Percentiles rank a stretch among this genome's conserved stretches.
phyloP scores from a whole-genome alignment of 495 filamentous ascomycete species.

The Xylaria nigripes region DNA sequence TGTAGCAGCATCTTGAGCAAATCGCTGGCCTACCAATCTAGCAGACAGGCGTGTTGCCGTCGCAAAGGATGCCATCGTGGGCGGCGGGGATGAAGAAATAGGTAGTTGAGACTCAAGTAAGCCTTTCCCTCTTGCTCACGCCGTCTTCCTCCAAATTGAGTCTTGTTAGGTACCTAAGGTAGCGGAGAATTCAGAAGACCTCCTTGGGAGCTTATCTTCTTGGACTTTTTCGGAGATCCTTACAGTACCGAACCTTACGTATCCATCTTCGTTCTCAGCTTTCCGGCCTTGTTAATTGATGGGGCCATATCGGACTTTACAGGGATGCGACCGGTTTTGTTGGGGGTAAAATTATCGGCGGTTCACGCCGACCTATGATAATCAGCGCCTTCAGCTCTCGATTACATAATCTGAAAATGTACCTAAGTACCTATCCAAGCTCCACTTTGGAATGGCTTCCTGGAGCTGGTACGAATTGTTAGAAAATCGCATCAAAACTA shows the following conservation, averaged over 20 bases:
- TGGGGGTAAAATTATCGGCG: neutral
- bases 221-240: conserved; percentile 10
- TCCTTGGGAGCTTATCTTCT: conserved; percentile 18
- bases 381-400: neutral
- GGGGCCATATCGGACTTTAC: conserved; percentile 1
- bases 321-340: conserved; percentile 3
- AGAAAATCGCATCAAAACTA: neutral
- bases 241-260: neutral
- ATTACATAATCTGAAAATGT: neutral
- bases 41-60: conserved; percentile 43
- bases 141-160: conserved; percentile 2
- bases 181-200: neutral
- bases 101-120: conserved; percentile 30
- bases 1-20: conserved; percentile 40
- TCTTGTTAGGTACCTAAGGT: neutral
- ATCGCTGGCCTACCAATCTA: conserved; percentile 38
- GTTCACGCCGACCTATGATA: neutral
- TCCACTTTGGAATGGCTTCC: too few relatives aligned
- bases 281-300: conserved; percentile 11
- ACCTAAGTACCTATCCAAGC: neutral
- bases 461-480: neutral
- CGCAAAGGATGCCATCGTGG: conserved; percentile 46
- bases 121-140: conserved; percentile 12
- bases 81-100: conserved; percentile 11
- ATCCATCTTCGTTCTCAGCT: neutral